Evolutionary conservation across 805 yeast genomes (phyloP).

Genomic region (Kurtzmaniella cleridarum): DNA sequence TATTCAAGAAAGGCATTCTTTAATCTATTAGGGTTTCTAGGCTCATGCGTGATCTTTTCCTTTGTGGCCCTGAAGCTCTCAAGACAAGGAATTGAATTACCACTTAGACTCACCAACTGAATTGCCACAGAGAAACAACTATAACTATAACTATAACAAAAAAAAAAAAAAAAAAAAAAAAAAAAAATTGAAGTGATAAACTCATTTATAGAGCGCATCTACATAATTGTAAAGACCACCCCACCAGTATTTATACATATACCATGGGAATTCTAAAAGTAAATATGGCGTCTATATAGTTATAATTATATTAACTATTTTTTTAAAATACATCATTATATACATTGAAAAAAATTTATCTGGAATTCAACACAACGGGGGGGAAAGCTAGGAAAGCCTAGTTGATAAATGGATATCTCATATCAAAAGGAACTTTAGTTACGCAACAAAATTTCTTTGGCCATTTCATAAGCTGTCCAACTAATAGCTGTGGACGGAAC

Average conservation of each 20-base stretch:
- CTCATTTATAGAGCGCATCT: too few species aligned
- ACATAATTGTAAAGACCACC: too few species aligned
- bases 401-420: not conserved
- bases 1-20: constrained; percentile 75
- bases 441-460: constrained; percentile 59
- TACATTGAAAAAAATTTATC: too few species aligned
- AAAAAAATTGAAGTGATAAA: not conserved
- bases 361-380: too few species aligned
- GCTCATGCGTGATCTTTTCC: constrained; percentile 76
- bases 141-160: too few species aligned
- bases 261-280: too few species aligned
- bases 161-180: not conserved
- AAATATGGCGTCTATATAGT: too few species aligned
- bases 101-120: constrained; percentile 10
- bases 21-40: constrained; percentile 72
- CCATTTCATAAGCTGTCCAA: constrained; percentile 98
- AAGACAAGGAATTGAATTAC: constrained; percentile 17
- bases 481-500: constrained; percentile 95
- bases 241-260: too few species aligned
- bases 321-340: too few species aligned
- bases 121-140: too few species aligned
- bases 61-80: constrained; percentile 64
- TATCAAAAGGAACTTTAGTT: not conserved
- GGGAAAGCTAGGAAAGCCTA: not conserved
- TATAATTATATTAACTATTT: too few species aligned